phyloP scores from a whole-genome alignment of 2,329 filamentous ascomycete species.

The Penicillium sp. region DNA sequence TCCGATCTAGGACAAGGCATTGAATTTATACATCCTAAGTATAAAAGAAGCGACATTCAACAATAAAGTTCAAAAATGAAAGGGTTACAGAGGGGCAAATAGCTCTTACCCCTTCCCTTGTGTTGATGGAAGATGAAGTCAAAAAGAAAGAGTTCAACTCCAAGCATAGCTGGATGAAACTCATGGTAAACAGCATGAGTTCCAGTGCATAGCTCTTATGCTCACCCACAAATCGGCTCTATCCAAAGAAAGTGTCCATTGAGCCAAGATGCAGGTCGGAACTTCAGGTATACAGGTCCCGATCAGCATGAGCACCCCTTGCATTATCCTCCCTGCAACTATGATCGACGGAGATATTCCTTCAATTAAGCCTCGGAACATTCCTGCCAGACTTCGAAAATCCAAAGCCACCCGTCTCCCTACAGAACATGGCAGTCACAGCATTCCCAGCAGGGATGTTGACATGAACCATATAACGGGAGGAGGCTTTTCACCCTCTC shows the following conservation, averaged over 20 bases:
- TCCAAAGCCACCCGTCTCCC: slow-evolving; percentile 8
- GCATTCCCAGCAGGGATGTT: slow-evolving; percentile 17
- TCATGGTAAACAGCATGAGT: background rate
- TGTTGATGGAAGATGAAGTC: background rate
- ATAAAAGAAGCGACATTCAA: background rate
- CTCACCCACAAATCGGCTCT: background rate
- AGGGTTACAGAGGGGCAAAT: background rate
- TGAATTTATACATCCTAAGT: too few relatives aligned
- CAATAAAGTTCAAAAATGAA: too few relatives aligned
- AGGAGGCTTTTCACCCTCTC: background rate
- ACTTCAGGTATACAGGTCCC: background rate
- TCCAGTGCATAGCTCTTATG: background rate
- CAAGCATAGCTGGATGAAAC: background rate
- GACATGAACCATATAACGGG: slow-evolving; percentile 3
- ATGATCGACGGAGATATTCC: slow-evolving; percentile 16
- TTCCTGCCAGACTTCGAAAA: slow-evolving; percentile 9
- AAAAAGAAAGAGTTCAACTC: background rate
- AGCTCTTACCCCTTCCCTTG: background rate
- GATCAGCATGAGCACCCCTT: slow-evolving; percentile 14
- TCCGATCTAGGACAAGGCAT: too few relatives aligned
- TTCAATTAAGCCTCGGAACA: slow-evolving; percentile 18
- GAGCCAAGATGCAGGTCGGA: background rate
- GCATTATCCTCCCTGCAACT: slow-evolving; percentile 12
- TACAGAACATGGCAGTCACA: background rate
- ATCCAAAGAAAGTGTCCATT: background rate